These are phyloP conservation scores for Talinum fruticosum DNA, from an alignment of 148 eudicot genomes.

Conservation along the genomic window DNA sequence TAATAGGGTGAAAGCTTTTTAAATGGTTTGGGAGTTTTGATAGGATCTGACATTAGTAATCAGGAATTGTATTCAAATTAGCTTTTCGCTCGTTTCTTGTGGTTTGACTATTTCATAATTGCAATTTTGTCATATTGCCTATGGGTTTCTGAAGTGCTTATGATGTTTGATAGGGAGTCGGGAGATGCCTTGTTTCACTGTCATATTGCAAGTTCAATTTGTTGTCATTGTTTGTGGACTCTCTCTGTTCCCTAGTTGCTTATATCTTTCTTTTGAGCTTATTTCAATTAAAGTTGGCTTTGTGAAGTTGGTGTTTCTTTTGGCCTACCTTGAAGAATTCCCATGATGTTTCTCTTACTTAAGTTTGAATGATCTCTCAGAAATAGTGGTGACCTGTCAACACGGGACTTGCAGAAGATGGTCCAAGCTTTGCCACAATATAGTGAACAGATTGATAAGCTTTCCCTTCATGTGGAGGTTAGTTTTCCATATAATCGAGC, in stretches of 20 bases:
- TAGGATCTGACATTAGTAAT: not conserved
- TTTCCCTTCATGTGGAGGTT: conserved; percentile 92
- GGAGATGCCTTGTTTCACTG: not conserved
- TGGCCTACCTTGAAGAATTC: not conserved
- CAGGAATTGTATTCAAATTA: not conserved
- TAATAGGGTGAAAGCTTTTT: not conserved
- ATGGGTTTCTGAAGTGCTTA: not conserved
- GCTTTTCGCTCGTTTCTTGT: not conserved
- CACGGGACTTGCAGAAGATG: conserved; percentile 90
- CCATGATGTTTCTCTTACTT: conserved; percentile 14
- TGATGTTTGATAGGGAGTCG: not conserved
- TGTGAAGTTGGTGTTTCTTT: not conserved
- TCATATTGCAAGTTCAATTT: not conserved
- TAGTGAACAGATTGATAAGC: conserved; percentile 86
- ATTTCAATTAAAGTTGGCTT: not conserved
- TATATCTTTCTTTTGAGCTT: not conserved
- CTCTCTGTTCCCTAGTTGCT: not conserved
- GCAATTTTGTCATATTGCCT: not conserved
- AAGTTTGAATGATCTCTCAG: conserved; percentile 25
- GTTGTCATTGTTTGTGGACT: not conserved
- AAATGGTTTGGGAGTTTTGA: not conserved
- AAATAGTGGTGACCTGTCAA: conserved; percentile 69
- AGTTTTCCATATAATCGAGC: conserved; percentile 31
- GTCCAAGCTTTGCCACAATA: conserved; percentile 93
- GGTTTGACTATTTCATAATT: not conserved